A percentile compares a stretch with the other conserved stretches of the same genome.
Evolutionary conservation across 768 basidiomycete genomes (phyloP).

Genomic region (Tulasnella sp.): DNA sequence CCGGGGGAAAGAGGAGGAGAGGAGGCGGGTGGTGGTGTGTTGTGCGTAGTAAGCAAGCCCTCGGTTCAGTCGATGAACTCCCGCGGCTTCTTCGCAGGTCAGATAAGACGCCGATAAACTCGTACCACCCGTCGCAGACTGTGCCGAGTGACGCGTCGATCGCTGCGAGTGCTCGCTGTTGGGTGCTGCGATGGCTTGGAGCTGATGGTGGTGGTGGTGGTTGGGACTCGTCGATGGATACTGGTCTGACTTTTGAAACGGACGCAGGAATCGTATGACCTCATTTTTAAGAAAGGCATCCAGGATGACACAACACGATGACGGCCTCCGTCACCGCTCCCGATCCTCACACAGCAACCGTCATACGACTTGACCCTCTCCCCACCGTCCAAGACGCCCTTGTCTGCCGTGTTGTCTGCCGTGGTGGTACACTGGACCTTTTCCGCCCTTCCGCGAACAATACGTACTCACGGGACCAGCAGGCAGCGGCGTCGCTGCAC

Average conservation of each 20-base stretch:
- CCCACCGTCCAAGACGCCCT: neutral
- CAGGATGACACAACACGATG: neutral
- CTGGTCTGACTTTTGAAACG: neutral
- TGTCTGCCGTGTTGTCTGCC: neutral
- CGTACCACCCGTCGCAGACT: neutral
- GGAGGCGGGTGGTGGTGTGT: neutral
- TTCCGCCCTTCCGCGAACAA: neutral
- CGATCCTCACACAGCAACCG: neutral
- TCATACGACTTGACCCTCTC: neutral
- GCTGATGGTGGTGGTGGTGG: neutral
- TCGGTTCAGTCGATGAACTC: neutral
- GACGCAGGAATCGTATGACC: neutral
- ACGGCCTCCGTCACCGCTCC: neutral
- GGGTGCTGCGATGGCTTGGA: neutral
- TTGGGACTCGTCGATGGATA: neutral
- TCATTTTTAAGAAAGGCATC: slow-evolving; percentile 2
- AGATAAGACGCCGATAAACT: slow-evolving; percentile 1
- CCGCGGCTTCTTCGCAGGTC: slow-evolving; percentile 6
- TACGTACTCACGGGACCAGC: neutral
- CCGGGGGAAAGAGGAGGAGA: neutral
- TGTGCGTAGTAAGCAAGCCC: neutral
- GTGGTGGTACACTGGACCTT: neutral
- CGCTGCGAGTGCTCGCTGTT: neutral
- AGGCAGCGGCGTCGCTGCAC: neutral
- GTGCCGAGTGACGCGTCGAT: neutral